Conservation (phyloP, 108 stramenopile species). For the Pseudonitzschia multistriata region DNA sequence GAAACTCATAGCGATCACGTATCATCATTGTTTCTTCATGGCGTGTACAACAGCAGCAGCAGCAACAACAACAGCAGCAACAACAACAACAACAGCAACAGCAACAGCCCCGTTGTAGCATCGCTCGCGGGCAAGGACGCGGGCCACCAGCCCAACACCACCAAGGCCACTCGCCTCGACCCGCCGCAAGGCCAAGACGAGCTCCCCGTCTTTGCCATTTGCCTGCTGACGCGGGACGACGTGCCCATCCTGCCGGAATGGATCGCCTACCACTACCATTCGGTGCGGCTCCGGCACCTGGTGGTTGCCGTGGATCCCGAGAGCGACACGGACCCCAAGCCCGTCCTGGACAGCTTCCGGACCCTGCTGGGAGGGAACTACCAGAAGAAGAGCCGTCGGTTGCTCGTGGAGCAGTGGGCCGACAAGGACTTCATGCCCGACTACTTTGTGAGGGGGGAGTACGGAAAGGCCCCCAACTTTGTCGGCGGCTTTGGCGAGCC, state of each 20-base stretch:
- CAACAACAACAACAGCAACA: neutral
- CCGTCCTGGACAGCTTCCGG: neutral
- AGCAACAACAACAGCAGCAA: neutral
- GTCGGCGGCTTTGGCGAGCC: neutral
- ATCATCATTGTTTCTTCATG: too few relatives aligned
- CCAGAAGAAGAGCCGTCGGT: neutral
- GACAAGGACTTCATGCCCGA: constrained; percentile 41
- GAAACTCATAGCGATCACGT: too few relatives aligned
- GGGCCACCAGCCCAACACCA: neutral
- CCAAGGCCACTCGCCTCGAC: neutral
- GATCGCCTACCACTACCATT: constrained; percentile 56
- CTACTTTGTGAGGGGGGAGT: constrained; percentile 26
- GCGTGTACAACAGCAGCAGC: neutral
- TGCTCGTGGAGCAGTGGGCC: constrained; percentile 19
- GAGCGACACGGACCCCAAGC: neutral
- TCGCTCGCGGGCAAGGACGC: too few relatives aligned
- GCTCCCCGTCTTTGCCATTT: constrained; percentile 27
- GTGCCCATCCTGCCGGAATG: constrained; percentile 46
- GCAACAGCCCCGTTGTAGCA: too few relatives aligned
- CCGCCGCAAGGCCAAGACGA: too few relatives aligned
- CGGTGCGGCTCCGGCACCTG: constrained; percentile 34
- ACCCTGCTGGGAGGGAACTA: neutral
- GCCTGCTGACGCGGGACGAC: constrained; percentile 48
- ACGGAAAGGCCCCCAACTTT: neutral
- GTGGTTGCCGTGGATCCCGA: constrained; percentile 52